Evolutionary conservation across 164 flowering plant species (phyloP), one percentile per base, ranked within the genome.

Genomic region (Vitis cinerea): DNA sequence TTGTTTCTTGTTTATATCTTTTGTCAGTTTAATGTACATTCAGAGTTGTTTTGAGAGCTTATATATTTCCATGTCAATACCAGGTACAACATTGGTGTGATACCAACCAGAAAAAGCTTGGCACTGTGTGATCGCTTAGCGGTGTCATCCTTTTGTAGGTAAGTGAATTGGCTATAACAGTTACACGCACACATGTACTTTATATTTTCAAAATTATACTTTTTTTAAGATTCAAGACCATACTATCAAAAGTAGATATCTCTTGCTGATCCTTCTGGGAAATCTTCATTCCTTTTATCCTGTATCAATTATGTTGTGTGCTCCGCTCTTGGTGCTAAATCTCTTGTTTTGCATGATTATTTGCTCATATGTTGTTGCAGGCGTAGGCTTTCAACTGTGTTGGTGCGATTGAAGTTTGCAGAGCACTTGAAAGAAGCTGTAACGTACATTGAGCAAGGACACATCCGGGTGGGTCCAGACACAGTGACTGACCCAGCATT

Each of bases 91-190:
- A 85, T 92, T 74, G 98, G 98, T 59, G 98, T 94, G 2, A 92
- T 92, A 65, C 83, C 98, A 63, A 82, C 85, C 50, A 79, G 86
- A 65, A 90, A 87, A 80, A 90, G 95, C 83, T 81, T 94, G 83
- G 87, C 86, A 29, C 74, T 90, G 77, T 88, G 96, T 61, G 97
- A 92, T 31, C 82, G 78, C 58, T 75, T 91, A 68, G 86, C 97
- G 9, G 99, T 92, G 3, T 92, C 99, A 55, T 86, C 98, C 70
- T 90, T 92, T 72, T 91, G 96, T 75, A 86, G 98, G 99, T 94
- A 83, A 76, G 76, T 1, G 49, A 63, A 29, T 49, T 6, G 55
- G 58, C 61, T 23, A 23, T 23, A 23, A 23, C 2, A 23, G 27
- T 23, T 23, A 23, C 27, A 23, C 27, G 2, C 27, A 23, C 27